phyloP scores from a whole-genome alignment of 352 stramenopile species.

The Phytophthora ramorum region DNA sequence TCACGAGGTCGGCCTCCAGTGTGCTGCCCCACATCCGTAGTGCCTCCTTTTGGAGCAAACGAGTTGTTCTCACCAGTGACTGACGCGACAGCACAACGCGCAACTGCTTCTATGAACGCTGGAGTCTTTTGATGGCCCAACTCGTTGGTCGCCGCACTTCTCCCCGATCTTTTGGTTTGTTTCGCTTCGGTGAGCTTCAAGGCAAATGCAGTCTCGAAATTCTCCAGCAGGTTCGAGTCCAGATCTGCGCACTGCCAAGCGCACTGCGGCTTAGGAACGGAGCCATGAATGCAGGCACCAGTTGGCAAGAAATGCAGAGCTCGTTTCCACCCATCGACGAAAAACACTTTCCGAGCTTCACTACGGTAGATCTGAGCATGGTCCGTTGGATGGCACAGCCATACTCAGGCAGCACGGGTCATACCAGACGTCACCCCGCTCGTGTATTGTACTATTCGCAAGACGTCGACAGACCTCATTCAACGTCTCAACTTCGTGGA shows the following conservation, averaged over 20 bases:
- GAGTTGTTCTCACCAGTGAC: neutral
- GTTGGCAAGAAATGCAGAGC: conserved; percentile 26
- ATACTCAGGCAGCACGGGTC: conserved; percentile 35
- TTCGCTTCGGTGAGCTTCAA: conserved; percentile 36
- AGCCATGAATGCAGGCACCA: conserved; percentile 33
- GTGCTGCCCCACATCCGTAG: conserved; percentile 60
- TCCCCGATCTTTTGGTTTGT: conserved; percentile 22
- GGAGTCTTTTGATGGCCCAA: conserved; percentile 61
- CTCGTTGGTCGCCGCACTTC: conserved; percentile 38
- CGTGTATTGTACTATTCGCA: neutral
- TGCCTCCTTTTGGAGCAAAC: conserved; percentile 36
- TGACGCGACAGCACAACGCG: conserved; percentile 24
- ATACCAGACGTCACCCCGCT: conserved; percentile 16
- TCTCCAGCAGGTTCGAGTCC: neutral
- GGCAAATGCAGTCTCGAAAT: conserved; percentile 20
- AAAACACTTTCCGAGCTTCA: conserved; percentile 39
- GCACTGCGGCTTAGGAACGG: conserved; percentile 19
- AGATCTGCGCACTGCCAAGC: conserved; percentile 32
- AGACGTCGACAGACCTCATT: neutral
- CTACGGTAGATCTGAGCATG: neutral
- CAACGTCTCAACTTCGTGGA: neutral
- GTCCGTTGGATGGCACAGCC: conserved; percentile 31
- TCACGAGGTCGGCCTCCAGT: conserved; percentile 48
- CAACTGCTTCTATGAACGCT: conserved; percentile 49
- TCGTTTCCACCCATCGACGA: conserved; percentile 36